Evolutionary conservation across 176 grass and related monocot genomes (phyloP), one percentile per base, ranked within the genome.

Genomic region (Areca catechu): DNA sequence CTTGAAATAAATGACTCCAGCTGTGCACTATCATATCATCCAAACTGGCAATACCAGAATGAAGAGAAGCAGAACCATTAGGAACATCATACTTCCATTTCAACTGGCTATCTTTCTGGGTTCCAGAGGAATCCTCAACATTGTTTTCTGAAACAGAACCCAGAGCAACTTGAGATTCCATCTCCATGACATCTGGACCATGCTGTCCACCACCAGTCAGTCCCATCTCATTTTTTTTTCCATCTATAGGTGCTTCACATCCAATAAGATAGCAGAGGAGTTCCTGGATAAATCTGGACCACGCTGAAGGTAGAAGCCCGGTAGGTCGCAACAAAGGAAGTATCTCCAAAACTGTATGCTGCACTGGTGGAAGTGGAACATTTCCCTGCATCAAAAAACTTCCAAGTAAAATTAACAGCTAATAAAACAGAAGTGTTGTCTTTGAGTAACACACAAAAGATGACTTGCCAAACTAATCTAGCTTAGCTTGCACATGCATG

Each of bases 311-410:
- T 57, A 97, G 51, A 65, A 58, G 50, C 53, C 57, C 55, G 51
- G 83, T 83, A 25, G 87, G 93, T 27, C 69, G 74, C 49, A 97
- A 65, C 75, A 88, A 70, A 62, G 93, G 87, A 85, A 97, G 82
- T 74, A 91, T 85, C 83, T 97, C 83, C 63, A 97, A 84, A 63
- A 97, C 81, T 19, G 83, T 80, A 69, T 78, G 81, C 51, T 85
- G 84, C 24, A 97, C 75, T 48, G 78, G 65, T 51, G 81, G 76
- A 24, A 97, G 65, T 51, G 81, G 76, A 24, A 97, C 77, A 60
- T 66, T 91, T 79, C 84, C 93, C 81, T 88, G 77, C 71, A 86
- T 49, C 60, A 82, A 48, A 68, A 75, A 76, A 59, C 5, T 30
- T 56, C 47, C 2, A 14, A 71, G 54, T 18, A 76, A 63, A 57